Base-by-base conservation (phyloP, 345 rosid genomes). In the Eucalyptus regnans region DNA sequence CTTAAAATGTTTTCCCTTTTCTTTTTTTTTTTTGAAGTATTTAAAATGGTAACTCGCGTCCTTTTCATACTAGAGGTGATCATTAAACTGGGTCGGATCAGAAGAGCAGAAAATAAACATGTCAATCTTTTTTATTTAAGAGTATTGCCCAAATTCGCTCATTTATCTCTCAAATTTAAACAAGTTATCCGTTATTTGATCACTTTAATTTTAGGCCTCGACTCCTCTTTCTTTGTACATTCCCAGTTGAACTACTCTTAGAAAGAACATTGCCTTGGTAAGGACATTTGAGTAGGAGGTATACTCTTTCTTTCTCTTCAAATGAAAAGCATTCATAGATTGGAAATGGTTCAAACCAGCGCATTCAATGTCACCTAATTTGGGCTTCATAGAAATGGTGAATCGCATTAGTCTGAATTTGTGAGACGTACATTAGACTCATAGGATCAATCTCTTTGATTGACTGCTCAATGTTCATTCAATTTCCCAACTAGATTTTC, bases 91-190 rank as follows among this genome's bases (percentile, higher is more conserved):
- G 81, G 46, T 37, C 4, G 3, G 5, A 37, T 37, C 2, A 41
- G 3, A 68, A 68, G 27, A 27, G 27, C 5, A 4, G 6, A 71
- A 71, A 12, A 71, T 18, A 27, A 4, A 71, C 83, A 41, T 5
- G 5, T 11, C 12, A 18, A 68, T 68, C 3, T 33, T 33, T 33
- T 22, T 71, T 4, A 33, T 18, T 17, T 33, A 71, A 71, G 1
- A 33, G 2, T 9, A 68, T n/a, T 71, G 0, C 1, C 4, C 8
- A 37, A 37, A 18, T 3, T 18, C 8, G 1, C 0, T 0, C 8
- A 76, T 37, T 76, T 76, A 76, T 1, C 3, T 76, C 14, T 71
- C 22, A 13, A 13, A 9, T 7, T 7, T 62, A 2, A 1, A 64
- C 8, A 12, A 2, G 5, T 76, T 0, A 3, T 37, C 3, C 0